Evolutionary conservation across 208 protist species (phyloP), one percentile per base, ranked within the genome.

Genomic region (Tetramitus jugosus): DNA sequence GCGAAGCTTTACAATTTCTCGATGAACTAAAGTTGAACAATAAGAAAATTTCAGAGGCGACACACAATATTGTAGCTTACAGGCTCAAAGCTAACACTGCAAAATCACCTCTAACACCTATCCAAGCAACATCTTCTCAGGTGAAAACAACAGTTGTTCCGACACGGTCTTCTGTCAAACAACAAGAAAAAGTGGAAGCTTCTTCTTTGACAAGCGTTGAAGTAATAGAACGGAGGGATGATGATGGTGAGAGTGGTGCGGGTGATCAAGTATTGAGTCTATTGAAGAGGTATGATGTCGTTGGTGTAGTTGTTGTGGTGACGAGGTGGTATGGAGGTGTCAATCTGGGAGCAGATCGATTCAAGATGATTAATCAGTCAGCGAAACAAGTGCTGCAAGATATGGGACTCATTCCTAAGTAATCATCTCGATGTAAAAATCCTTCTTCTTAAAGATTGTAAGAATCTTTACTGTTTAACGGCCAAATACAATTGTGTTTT

Each of bases 311-410:
- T 33, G 87, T 95, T 13, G 85, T 96, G 0, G 94, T 98, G 45
- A 95, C 94, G 46, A 89, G 95, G 10, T 98, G 95, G 94, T 98
- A 90, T 83, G 95, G 95, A 37, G 94, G 94, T 67, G 94, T 96
- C 61, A 83, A 94, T 20, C 90, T 98, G 14, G 93, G 93, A 3
- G 87, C 91, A 1, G 93, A 96, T 76, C 88, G 94, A 29, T 97
- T 96, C 78, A 93, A 68, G 26, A 20, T 43, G 29, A 62, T 62
- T n/a, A n/a, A 3, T 31, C 3, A 62, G 8, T 23, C 29, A 33
- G 56, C 56, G 4, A 33, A 62, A 23, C 4, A 62, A 31, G 3
- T 62, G 4, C 3, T 62, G 8, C 8, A 62, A 62, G 14, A 49
- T 17, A 49, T 49, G 14, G 14, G 14, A 49, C n/a, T n/a, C n/a